phyloP scores from a whole-genome alignment of 2,329 filamentous ascomycete genomes.

The Stachybotrys chlorohalonatus region DNA sequence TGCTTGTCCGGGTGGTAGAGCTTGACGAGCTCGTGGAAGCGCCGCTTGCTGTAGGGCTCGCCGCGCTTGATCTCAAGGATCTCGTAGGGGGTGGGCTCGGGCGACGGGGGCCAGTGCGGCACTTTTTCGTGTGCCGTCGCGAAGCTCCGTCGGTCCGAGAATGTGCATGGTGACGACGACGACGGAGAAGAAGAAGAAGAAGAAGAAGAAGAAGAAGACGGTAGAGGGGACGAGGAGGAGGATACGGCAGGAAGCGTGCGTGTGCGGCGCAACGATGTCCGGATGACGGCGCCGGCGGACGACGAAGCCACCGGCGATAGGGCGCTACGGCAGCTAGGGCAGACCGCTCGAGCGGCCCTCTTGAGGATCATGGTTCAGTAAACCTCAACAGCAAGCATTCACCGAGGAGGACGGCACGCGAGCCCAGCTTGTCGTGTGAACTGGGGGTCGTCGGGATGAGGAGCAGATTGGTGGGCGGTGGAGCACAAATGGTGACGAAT shows the following conservation, averaged over 20 bases:
- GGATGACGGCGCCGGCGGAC: neutral
- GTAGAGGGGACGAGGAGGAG: neutral
- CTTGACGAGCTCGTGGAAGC: constrained; percentile 89
- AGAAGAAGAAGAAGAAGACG: neutral
- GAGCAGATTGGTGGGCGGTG: neutral
- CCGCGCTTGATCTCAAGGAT: constrained; percentile 56
- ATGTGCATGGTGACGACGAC: neutral
- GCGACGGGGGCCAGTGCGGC: constrained; percentile 34
- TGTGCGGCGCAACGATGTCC: neutral
- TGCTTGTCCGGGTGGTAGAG: constrained; percentile 83
- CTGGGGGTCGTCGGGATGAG: neutral
- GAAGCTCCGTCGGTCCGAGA: constrained; percentile 8
- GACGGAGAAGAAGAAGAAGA: neutral
- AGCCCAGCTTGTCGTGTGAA: neutral
- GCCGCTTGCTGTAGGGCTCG: constrained; percentile 69
- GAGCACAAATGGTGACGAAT: neutral
- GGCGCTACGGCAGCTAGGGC: neutral
- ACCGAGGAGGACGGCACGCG: neutral
- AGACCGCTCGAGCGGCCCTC: neutral
- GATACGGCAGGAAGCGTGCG: neutral
- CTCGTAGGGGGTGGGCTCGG: constrained; percentile 75
- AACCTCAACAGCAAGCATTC: neutral
- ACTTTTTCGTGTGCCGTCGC: constrained; percentile 10
- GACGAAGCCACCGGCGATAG: neutral
- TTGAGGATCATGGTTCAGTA: neutral